A percentile compares a stretch with the other conserved stretches of the same genome.
phyloP scores from a whole-genome alignment of 495 filamentous ascomycete genomes.

The Lophiotrema nucula region DNA sequence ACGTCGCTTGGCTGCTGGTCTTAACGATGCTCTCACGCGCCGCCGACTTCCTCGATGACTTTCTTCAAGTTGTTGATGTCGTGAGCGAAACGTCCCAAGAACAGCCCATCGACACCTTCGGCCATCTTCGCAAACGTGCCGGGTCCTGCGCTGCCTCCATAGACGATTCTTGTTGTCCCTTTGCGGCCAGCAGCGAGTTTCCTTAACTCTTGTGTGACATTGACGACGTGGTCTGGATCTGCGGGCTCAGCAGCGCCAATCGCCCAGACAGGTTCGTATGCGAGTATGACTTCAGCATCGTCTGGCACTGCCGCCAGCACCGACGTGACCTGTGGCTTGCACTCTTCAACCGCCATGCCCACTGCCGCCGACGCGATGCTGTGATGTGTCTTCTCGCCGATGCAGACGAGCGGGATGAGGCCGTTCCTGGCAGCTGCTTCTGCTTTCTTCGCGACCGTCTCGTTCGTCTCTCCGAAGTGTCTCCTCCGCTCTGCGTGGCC shows the following conservation, averaged over 20 bases:
- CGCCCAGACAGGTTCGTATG: conserved; percentile 89
- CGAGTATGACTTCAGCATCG: conserved; percentile 69
- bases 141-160: conserved; percentile 77
- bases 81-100: conserved; percentile 79
- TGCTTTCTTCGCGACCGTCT: conserved; percentile 62
- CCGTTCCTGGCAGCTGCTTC: conserved; percentile 62
- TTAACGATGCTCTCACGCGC: too few relatives aligned
- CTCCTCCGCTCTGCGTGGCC: conserved; percentile 74
- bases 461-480: conserved; percentile 71
- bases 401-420: conserved; percentile 75
- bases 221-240: conserved; percentile 65
- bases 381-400: conserved; percentile 63
- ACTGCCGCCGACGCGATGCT: conserved; percentile 52
- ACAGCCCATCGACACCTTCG: conserved; percentile 75
- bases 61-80: conserved; percentile 63
- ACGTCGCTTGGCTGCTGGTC: too few relatives aligned
- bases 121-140: conserved; percentile 66
- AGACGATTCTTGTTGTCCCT: conserved; percentile 64
- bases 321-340: conserved; percentile 59
- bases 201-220: conserved; percentile 64
- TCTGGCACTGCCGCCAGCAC: conserved; percentile 58
- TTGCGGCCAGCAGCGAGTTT: conserved; percentile 37
- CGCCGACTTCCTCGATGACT: conserved; percentile 65
- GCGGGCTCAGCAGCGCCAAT: conserved; percentile 77
- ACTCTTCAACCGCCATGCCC: conserved; percentile 62